Conservation (phyloP, 805 yeast species). For the Metschnikowia vanudenii region DNA sequence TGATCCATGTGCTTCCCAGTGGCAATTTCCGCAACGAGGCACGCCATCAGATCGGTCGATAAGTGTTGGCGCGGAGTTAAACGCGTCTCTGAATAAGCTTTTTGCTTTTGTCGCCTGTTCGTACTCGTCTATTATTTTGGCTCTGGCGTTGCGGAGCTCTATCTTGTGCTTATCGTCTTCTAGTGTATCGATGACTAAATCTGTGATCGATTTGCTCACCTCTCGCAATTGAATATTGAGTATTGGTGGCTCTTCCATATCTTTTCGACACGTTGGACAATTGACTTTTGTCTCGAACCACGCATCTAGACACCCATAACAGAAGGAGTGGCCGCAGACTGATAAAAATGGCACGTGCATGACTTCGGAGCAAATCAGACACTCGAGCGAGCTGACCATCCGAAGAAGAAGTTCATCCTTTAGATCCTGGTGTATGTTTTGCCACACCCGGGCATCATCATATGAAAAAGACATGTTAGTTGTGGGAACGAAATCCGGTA, state of each 20-base stretch:
- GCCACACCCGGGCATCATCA: constrained; percentile 18
- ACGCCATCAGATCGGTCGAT: constrained; percentile 70
- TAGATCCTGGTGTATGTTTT: constrained; percentile 18
- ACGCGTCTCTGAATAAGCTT: constrained; percentile 48
- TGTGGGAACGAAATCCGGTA: neutral
- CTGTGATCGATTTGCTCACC: constrained; percentile 34
- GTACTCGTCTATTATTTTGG: constrained; percentile 33
- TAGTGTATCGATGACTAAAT: constrained; percentile 38
- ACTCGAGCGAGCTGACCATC: constrained; percentile 39
- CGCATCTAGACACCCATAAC: constrained; percentile 59
- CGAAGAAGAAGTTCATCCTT: constrained; percentile 23
- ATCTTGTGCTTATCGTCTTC: constrained; percentile 26
- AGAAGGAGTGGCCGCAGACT: constrained; percentile 72
- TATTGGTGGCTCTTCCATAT: constrained; percentile 49
- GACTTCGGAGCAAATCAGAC: constrained; percentile 68
- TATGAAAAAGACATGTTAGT: constrained; percentile 14
- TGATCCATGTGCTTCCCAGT: constrained; percentile 73
- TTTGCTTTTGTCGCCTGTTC: constrained; percentile 37
- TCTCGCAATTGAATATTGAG: constrained; percentile 53
- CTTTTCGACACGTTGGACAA: constrained; percentile 69
- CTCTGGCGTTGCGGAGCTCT: constrained; percentile 25
- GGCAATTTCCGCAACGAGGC: constrained; percentile 71
- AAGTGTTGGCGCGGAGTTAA: constrained; percentile 51
- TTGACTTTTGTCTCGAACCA: constrained; percentile 59
- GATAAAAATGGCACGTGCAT: constrained; percentile 65